These are phyloP conservation scores for Pyrenophora seminiperda DNA, from an alignment of 2,329 filamentous ascomycete genomes.

Conservation along the genomic window DNA sequence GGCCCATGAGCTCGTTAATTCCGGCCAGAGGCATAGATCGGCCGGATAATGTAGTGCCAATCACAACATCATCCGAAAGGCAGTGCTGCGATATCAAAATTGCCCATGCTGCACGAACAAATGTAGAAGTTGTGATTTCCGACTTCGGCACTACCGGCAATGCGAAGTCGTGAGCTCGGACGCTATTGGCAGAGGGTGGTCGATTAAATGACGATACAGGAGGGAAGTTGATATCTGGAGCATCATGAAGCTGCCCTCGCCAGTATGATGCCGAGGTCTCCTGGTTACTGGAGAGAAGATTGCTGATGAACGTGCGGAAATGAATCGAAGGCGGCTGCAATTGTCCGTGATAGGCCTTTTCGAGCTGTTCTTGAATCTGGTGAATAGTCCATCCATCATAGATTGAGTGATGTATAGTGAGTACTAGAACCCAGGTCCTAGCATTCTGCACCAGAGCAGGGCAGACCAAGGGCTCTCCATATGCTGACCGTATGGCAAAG, in stretches of 20 bases:
- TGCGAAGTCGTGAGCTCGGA: neutral
- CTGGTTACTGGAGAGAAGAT: neutral
- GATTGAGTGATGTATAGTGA: neutral
- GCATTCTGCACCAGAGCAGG: neutral
- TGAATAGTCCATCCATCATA: neutral
- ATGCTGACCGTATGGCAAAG: neutral
- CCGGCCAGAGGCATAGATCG: constrained; percentile 45
- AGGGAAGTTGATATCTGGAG: neutral
- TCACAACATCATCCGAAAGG: constrained; percentile 23
- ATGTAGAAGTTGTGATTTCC: neutral
- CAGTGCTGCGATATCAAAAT: neutral
- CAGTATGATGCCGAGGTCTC: neutral
- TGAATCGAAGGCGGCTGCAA: neutral
- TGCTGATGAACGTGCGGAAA: neutral
- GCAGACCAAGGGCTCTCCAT: neutral
- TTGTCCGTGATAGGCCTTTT: neutral
- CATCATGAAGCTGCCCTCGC: neutral
- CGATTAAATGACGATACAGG: neutral
- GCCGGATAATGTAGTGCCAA: constrained; percentile 48
- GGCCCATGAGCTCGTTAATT: constrained; percentile 47
- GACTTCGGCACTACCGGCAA: neutral
- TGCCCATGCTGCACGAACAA: constrained; percentile 1
- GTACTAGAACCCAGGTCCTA: neutral
- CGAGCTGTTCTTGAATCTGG: neutral
- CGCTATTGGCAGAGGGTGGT: neutral